phyloP scores from a whole-genome alignment of 768 basidiomycete genomes.

The Gelatoporia subvermispora region DNA sequence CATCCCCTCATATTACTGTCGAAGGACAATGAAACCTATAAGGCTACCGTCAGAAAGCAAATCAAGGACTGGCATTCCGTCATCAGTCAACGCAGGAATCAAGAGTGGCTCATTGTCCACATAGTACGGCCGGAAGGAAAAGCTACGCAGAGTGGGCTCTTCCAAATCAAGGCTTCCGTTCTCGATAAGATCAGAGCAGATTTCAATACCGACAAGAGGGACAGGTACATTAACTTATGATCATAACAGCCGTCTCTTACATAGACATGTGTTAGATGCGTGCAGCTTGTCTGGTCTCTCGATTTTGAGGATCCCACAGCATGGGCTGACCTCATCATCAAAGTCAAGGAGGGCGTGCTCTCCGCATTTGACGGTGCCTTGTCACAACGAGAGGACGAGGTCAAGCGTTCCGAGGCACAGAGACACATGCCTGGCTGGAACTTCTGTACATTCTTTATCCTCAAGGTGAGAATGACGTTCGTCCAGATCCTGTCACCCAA shows the following conservation, averaged over 20 bases:
- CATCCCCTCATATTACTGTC: conserved; percentile 1
- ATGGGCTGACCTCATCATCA: conserved; percentile 86
- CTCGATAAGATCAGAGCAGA: conserved; percentile 89
- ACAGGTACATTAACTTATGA: conserved; percentile 48
- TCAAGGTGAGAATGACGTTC: conserved; percentile 61
- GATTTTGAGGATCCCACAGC: conserved; percentile 69
- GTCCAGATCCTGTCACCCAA: background rate
- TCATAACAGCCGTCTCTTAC: conserved; percentile 6
- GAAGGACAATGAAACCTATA: conserved; percentile 73
- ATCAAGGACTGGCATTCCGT: conserved; percentile 88
- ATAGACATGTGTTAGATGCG: conserved; percentile 49
- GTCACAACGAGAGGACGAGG: conserved; percentile 80
- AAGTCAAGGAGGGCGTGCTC: conserved; percentile 87
- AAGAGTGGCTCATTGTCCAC: conserved; percentile 92
- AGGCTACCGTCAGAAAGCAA: conserved; percentile 70
- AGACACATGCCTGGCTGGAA: conserved; percentile 96
- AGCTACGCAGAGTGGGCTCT: conserved; percentile 59
- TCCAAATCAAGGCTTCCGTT: conserved; percentile 80
- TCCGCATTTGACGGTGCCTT: conserved; percentile 79
- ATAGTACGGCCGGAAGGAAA: conserved; percentile 71
- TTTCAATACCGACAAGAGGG: conserved; percentile 85
- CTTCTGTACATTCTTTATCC: conserved; percentile 93
- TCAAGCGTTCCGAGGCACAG: conserved; percentile 84
- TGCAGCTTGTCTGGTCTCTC: conserved; percentile 73
- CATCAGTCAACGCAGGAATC: conserved; percentile 65